These are phyloP conservation scores for Colletotrichum truncatum DNA, from an alignment of 2,329 filamentous ascomycete genomes.

Conservation along the genomic window DNA sequence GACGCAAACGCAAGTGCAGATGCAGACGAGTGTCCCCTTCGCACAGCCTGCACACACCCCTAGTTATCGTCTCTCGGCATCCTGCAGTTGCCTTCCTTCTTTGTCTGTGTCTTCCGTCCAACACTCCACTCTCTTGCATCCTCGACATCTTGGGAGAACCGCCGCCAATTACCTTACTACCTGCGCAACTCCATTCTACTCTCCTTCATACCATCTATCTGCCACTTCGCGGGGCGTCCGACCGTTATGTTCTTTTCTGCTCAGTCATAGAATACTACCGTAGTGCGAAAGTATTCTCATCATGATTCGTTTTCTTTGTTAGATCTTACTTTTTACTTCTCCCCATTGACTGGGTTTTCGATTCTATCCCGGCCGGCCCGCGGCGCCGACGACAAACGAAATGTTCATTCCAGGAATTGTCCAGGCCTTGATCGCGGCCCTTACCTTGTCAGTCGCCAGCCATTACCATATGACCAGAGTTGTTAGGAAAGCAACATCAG, in stretches of 20 bases:
- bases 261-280: conserved; percentile 28
- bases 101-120: conserved; percentile 2
- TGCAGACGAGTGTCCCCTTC: background rate
- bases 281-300: conserved; percentile 28
- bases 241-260: conserved; percentile 16
- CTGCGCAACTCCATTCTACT: conserved; percentile 24
- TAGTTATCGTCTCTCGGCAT: background rate
- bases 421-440: conserved; percentile 62
- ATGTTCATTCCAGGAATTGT: conserved; percentile 57
- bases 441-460: conserved; percentile 58
- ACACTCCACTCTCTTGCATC: conserved; percentile 19
- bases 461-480: background rate
- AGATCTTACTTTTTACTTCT: conserved; percentile 39
- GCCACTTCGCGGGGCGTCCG: conserved; percentile 25
- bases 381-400: conserved; percentile 37
- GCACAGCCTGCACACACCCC: background rate
- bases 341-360: conserved; percentile 59
- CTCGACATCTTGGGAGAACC: conserved; percentile 6
- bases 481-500: background rate
- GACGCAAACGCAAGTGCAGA: conserved; percentile 5
- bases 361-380: conserved; percentile 40
- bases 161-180: conserved; percentile 6
- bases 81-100: conserved; percentile 5
- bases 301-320: conserved; percentile 34
- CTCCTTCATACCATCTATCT: conserved; percentile 29